Conservation (phyloP, 2,329 filamentous ascomycete species). For the Xylaria polymorpha region DNA sequence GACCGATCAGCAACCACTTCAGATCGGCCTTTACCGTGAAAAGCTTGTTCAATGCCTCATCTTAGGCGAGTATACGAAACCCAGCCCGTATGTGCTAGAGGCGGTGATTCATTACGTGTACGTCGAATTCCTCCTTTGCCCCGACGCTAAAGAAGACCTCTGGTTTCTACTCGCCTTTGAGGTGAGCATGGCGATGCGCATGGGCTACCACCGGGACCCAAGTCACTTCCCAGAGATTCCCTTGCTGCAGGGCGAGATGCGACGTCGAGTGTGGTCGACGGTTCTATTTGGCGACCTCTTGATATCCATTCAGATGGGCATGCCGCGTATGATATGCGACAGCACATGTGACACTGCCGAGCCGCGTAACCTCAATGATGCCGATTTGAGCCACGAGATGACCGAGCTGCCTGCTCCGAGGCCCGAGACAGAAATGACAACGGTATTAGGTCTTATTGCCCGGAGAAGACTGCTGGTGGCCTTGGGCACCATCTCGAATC, state of each 20-base stretch:
- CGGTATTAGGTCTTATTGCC: conserved; percentile 62
- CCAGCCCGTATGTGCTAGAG: conserved; percentile 62
- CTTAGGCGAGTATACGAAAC: conserved; percentile 62
- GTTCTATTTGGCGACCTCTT: conserved; percentile 62
- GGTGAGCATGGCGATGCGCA: conserved; percentile 63
- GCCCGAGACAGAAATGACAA: conserved; percentile 59
- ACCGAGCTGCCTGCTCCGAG: conserved; percentile 59
- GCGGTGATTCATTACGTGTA: conserved; percentile 63
- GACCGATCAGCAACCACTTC: conserved; percentile 54
- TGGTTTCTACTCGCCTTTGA: conserved; percentile 63
- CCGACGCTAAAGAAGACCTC: conserved; percentile 63
- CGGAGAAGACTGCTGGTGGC: conserved; percentile 61
- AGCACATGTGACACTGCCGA: conserved; percentile 61
- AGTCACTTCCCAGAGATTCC: conserved; percentile 51
- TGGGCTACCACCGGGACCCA: conserved; percentile 65
- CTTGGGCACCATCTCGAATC: conserved; percentile 62
- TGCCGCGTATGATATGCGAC: conserved; percentile 60
- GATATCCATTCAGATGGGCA: conserved; percentile 63
- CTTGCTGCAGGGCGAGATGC: conserved; percentile 61
- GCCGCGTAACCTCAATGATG: conserved; percentile 65
- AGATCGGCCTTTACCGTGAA: conserved; percentile 61
- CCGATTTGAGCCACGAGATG: conserved; percentile 63
- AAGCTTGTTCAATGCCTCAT: conserved; percentile 64
- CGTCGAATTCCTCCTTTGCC: conserved; percentile 62
- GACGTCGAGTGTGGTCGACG: conserved; percentile 54